Percentiles rank a stretch among this genome's conserved stretches.
These are phyloP conservation scores for Cynanchum wilfordii DNA, from an alignment of 257 asterid species.

Conservation along the genomic window DNA sequence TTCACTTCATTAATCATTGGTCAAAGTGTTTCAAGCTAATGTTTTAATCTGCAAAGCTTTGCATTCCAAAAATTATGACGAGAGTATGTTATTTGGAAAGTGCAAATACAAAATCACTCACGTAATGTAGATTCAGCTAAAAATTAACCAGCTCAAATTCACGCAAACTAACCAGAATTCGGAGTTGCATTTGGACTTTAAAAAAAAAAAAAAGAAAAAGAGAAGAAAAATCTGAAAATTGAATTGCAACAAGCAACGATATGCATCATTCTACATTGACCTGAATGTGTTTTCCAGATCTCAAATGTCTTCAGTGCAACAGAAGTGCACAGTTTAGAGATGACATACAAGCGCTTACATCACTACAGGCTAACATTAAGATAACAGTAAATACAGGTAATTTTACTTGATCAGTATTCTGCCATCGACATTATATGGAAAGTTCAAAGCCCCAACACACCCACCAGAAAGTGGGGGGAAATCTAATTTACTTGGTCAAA, in stretches of 20 bases:
- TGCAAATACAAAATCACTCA: too few relatives aligned
- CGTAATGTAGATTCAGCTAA: too few relatives aligned
- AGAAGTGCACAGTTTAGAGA: neutral
- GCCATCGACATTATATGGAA: neutral
- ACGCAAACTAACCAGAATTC: too few relatives aligned
- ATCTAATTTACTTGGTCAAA: neutral
- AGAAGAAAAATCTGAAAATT: neutral
- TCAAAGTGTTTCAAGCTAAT: neutral
- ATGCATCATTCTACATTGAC: neutral
- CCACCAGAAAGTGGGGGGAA: neutral
- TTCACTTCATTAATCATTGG: neutral
- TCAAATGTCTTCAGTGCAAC: neutral
- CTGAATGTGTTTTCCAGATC: too few relatives aligned
- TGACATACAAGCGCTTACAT: neutral
- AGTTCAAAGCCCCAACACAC: neutral
- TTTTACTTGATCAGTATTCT: neutral
- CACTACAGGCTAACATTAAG: neutral
- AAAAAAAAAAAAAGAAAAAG: too few relatives aligned
- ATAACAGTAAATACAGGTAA: neutral
- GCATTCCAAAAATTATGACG: too few relatives aligned
- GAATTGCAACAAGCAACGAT: neutral
- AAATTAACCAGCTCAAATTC: too few relatives aligned
- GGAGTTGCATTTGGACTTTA: too few relatives aligned
- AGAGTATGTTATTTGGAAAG: too few relatives aligned
- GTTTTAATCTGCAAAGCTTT: too few relatives aligned